Percentiles rank a stretch among this genome's conserved stretches.
phyloP scores from a whole-genome alignment of 2,329 filamentous ascomycete species.

The Neofusicoccum sp. region DNA sequence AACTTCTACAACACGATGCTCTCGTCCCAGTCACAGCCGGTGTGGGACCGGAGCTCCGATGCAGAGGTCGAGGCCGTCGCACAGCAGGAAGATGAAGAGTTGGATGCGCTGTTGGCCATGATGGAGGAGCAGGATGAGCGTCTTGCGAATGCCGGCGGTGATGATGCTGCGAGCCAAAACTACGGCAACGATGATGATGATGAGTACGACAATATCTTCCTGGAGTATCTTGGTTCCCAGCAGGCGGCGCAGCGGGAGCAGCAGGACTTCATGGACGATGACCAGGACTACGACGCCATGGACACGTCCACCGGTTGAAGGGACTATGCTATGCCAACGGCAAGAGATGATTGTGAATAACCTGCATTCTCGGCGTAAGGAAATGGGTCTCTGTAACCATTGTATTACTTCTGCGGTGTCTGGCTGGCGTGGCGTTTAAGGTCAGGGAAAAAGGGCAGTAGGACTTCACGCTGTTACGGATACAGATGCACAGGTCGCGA shows the following conservation, averaged over 20 bases:
- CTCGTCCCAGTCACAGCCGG: constrained; percentile 1
- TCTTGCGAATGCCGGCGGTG: neutral
- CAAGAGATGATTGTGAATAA: neutral
- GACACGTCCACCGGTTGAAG: constrained; percentile 30
- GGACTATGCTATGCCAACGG: neutral
- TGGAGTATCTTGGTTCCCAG: constrained; percentile 43
- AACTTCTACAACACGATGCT: neutral
- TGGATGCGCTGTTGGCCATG: constrained; percentile 45
- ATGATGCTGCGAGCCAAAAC: constrained; percentile 26
- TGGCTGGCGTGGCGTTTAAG: neutral
- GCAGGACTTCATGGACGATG: constrained; percentile 19
- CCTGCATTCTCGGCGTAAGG: neutral
- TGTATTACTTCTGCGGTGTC: neutral
- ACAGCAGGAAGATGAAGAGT: constrained; percentile 27
- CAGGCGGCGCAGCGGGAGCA: constrained; percentile 38
- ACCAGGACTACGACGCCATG: constrained; percentile 31
- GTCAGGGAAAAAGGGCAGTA: neutral
- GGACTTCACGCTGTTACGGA: neutral
- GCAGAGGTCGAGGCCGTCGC: constrained; percentile 8
- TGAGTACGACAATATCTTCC: constrained; percentile 63
- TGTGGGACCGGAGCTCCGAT: constrained; percentile 6
- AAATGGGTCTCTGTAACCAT: neutral
- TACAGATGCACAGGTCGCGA: constrained; percentile 1
- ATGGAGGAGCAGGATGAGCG: constrained; percentile 36
- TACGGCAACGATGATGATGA: constrained; percentile 55